These are phyloP conservation scores for Sequoia sempervirens DNA, from an alignment of 75 land plant genomes.

Conservation along the genomic window DNA sequence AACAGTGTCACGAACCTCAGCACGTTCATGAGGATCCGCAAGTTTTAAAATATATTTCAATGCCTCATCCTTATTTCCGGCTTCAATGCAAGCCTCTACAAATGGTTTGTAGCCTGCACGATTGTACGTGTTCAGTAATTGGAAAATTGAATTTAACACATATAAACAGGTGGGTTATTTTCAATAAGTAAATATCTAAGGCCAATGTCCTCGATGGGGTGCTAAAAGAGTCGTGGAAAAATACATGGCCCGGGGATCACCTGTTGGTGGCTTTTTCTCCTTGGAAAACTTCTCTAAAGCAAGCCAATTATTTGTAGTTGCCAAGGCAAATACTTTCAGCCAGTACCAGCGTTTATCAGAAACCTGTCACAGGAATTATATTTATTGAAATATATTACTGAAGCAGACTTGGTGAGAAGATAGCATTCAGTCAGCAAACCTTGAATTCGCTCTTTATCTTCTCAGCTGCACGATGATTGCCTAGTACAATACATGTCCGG, in stretches of 20 bases:
- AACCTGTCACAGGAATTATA: constrained; percentile 51
- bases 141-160: neutral
- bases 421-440: constrained; percentile 36
- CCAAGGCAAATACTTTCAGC: constrained; percentile 95
- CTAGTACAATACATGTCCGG: constrained; percentile 93
- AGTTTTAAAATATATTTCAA: constrained; percentile 93
- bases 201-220: neutral
- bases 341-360: constrained; percentile 99
- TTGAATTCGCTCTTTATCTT: constrained; percentile 81
- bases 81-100: constrained; percentile 97
- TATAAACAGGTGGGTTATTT: neutral
- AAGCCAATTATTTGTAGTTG: constrained; percentile 89
- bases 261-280: constrained; percentile 92
- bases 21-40: constrained; percentile 79
- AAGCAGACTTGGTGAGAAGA: neutral
- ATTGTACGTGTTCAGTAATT: neutral
- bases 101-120: constrained; percentile 84
- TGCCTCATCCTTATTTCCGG: constrained; percentile 80
- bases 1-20: constrained; percentile 63
- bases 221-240: neutral
- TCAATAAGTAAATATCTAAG: neutral
- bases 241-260: constrained; percentile 23
- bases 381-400: constrained; percentile 1
- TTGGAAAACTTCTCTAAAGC: constrained; percentile 93
- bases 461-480: constrained; percentile 79